phyloP scores from a whole-genome alignment of 352 stramenopile genomes.

The Globisporangium sylvaticum region DNA sequence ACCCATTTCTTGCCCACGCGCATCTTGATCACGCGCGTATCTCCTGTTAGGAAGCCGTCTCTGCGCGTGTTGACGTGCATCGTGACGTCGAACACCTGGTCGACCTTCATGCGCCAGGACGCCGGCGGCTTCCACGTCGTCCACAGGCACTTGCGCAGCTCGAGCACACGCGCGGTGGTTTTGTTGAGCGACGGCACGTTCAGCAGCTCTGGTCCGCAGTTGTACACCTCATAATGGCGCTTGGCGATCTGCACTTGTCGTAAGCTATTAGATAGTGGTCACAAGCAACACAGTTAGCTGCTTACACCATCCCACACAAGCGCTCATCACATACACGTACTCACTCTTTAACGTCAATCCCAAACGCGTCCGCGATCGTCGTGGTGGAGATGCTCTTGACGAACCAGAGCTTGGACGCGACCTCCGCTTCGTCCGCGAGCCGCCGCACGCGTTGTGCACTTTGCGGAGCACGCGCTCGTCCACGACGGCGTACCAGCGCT shows the following conservation, averaged over 20 bases:
- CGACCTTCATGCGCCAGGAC: constrained; percentile 61
- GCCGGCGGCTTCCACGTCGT: constrained; percentile 53
- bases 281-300: not conserved
- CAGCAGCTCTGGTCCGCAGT: constrained; percentile 44
- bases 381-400: constrained; percentile 63
- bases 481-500: constrained; percentile 44
- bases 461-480: constrained; percentile 50
- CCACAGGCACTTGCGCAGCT: constrained; percentile 39
- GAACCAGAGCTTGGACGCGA: constrained; percentile 55
- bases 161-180: constrained; percentile 19
- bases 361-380: constrained; percentile 46
- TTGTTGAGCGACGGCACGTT: constrained; percentile 42
- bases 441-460: constrained; percentile 35
- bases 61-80: constrained; percentile 36
- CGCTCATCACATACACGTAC: constrained; percentile 6
- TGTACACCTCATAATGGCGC: constrained; percentile 49
- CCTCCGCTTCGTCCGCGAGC: constrained; percentile 44
- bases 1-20: constrained; percentile 65
- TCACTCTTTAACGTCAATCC: constrained; percentile 47
- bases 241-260: constrained; percentile 45
- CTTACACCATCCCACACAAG: not conserved
- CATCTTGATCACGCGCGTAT: constrained; percentile 47
- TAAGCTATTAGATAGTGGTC: constrained; percentile 27
- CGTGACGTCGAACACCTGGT: constrained; percentile 61
- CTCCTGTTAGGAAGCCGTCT: constrained; percentile 50